phyloP scores from a whole-genome alignment of 306 rosid species.

The Quercus glauca region DNA sequence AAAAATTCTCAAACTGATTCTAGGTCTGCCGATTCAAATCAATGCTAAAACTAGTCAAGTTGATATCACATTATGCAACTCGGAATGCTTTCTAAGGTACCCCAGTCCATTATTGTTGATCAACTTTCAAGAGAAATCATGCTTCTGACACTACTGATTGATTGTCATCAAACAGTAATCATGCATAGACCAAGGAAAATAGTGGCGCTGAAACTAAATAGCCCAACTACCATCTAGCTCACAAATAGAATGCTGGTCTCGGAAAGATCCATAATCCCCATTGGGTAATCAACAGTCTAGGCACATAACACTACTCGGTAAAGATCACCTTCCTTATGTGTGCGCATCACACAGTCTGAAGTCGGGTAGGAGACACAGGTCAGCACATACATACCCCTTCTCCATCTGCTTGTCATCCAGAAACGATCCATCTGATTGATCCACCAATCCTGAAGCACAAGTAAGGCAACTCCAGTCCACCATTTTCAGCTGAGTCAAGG shows the following conservation, averaged over 20 bases:
- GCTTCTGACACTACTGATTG: not conserved
- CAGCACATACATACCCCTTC: slow-evolving; percentile 41
- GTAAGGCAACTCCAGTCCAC: slow-evolving; percentile 69
- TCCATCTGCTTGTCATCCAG: slow-evolving; percentile 53
- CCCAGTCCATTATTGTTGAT: not conserved
- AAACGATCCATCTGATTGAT: slow-evolving; percentile 61
- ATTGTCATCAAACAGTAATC: not conserved
- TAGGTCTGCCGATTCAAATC: not conserved
- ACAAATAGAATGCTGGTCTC: not conserved
- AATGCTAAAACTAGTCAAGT: not conserved
- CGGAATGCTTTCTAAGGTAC: too few relatives aligned
- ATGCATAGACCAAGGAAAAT: not conserved
- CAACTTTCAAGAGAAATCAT: not conserved
- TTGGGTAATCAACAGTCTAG: not conserved
- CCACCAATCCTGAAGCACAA: slow-evolving; percentile 57
- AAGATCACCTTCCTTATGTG: slow-evolving; percentile 66
- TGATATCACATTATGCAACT: not conserved
- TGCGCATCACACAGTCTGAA: slow-evolving; percentile 54
- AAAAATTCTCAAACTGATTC: too few relatives aligned
- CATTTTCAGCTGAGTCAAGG: slow-evolving; percentile 68
- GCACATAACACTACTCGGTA: slow-evolving; percentile 11
- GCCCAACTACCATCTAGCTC: not conserved
- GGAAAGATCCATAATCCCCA: not conserved
- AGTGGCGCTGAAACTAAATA: not conserved
- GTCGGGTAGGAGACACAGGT: slow-evolving; percentile 59